Conservation (phyloP, 2,329 filamentous ascomycete genomes). For the Alternaria longipes region DNA sequence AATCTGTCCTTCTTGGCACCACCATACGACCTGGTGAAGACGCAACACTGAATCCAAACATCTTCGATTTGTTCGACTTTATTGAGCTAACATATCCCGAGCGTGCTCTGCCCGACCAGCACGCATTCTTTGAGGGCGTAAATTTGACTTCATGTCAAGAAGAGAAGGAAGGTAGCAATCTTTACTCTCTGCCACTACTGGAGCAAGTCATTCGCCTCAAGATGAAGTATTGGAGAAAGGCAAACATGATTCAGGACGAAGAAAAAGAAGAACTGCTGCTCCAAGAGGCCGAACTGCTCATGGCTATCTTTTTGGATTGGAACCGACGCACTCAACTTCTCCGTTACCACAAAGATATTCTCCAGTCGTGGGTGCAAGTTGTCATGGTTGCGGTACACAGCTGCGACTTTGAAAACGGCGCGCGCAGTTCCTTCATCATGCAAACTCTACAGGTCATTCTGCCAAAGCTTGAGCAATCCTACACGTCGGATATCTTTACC, state of each 20-base stretch:
- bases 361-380: slow-evolving; percentile 86
- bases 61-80: slow-evolving; percentile 96
- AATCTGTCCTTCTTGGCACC: slow-evolving; percentile 77
- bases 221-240: slow-evolving; percentile 67
- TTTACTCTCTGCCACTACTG: slow-evolving; percentile 76
- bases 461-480: slow-evolving; percentile 83
- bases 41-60: slow-evolving; percentile 72
- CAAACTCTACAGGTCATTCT: slow-evolving; percentile 88
- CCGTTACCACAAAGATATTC: slow-evolving; percentile 68
- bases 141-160: slow-evolving; percentile 71
- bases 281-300: slow-evolving; percentile 64
- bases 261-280: slow-evolving; percentile 27
- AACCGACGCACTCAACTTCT: slow-evolving; percentile 70
- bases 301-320: slow-evolving; percentile 68
- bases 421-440: slow-evolving; percentile 79
- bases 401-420: slow-evolving; percentile 78
- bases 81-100: slow-evolving; percentile 69
- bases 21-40: slow-evolving; percentile 73
- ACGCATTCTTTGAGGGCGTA: slow-evolving; percentile 70
- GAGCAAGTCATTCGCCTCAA: slow-evolving; percentile 78
- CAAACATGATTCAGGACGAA: slow-evolving; percentile 52
- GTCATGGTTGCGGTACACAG: slow-evolving; percentile 83
- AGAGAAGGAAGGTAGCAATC: slow-evolving; percentile 63
- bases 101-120: slow-evolving; percentile 59
- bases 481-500: slow-evolving; percentile 72